A percentile compares a stretch with the other conserved stretches of the same genome.
Evolutionary conservation across 495 filamentous ascomycete genomes (phyloP).

Genomic region (Hypoxylon fragiforme): DNA sequence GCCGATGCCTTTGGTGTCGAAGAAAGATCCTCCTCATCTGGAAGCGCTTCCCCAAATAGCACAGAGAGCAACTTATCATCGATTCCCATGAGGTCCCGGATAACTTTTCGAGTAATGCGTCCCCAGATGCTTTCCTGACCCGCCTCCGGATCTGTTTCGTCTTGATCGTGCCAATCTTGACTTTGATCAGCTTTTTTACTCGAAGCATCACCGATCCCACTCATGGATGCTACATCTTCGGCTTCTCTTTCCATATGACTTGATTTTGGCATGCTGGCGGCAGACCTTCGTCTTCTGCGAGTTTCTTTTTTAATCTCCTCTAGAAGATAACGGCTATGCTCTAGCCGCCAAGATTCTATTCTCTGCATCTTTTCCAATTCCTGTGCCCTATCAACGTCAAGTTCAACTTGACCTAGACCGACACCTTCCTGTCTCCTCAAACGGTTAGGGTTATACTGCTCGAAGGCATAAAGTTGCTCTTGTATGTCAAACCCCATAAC

Average conservation of each 20-base stretch:
- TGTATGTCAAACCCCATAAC: slow-evolving; percentile 58
- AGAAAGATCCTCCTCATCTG: slow-evolving; percentile 56
- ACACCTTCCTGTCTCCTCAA: slow-evolving; percentile 70
- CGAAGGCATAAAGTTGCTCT: slow-evolving; percentile 82
- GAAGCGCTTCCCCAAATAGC: slow-evolving; percentile 82
- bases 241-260: slow-evolving; percentile 20
- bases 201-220: slow-evolving; percentile 38
- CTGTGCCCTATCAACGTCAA: slow-evolving; percentile 62
- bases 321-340: slow-evolving; percentile 81
- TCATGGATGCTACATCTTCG: slow-evolving; percentile 29
- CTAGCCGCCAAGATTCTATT: slow-evolving; percentile 89
- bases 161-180: slow-evolving; percentile 49
- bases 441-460: slow-evolving; percentile 74
- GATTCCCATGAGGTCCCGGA: slow-evolving; percentile 87
- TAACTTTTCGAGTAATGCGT: slow-evolving; percentile 80
- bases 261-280: slow-evolving; percentile 22
- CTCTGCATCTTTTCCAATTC: slow-evolving; percentile 72
- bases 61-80: slow-evolving; percentile 82
- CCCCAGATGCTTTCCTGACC: slow-evolving; percentile 72
- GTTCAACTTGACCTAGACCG: slow-evolving; percentile 51
- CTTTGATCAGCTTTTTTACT: slow-evolving; percentile 34
- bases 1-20: slow-evolving; percentile 45
- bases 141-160: slow-evolving; percentile 35
- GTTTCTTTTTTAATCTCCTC: slow-evolving; percentile 90
- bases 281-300: slow-evolving; percentile 58